Conservation (phyloP, 768 basidiomycete species). For the Lentinula edodes region DNA sequence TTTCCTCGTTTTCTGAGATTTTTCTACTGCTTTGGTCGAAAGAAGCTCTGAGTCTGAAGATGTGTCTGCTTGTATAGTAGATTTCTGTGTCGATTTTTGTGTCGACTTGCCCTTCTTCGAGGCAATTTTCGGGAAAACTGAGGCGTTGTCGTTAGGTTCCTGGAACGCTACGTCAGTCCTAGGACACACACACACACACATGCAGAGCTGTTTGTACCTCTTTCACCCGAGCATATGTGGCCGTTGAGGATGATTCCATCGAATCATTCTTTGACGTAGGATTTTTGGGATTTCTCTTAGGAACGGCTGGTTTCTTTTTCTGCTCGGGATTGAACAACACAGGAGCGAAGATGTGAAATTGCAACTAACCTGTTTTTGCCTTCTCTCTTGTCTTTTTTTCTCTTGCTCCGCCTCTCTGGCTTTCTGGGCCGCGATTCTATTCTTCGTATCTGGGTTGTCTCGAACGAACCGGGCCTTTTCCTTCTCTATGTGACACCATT, state of each 20-base stretch:
- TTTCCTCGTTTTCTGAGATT: not conserved
- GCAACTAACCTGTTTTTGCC: constrained; percentile 13
- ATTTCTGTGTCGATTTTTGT: not conserved
- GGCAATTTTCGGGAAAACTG: not conserved
- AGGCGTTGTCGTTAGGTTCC: not conserved
- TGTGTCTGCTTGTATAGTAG: not conserved
- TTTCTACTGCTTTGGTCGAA: not conserved
- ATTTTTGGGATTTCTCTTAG: not conserved
- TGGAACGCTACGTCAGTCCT: not conserved
- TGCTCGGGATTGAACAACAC: not conserved
- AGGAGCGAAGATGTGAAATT: not conserved
- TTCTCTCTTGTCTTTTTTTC: constrained; percentile 14
- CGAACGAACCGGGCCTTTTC: constrained; percentile 32
- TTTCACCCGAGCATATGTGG: not conserved
- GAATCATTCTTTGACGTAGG: not conserved
- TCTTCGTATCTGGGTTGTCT: constrained; percentile 21
- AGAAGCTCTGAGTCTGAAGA: not conserved
- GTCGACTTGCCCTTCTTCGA: not conserved
- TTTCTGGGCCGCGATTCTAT: constrained; percentile 4
- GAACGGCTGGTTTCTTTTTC: not conserved
- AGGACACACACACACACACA: not conserved
- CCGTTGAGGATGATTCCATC: not conserved
- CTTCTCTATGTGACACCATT: constrained; percentile 19
- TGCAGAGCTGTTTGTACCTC: not conserved
- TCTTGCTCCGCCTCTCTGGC: not conserved